These are phyloP conservation scores for Dioscorea dumetorum DNA, from an alignment of 106 monocot species.

Conservation along the genomic window DNA sequence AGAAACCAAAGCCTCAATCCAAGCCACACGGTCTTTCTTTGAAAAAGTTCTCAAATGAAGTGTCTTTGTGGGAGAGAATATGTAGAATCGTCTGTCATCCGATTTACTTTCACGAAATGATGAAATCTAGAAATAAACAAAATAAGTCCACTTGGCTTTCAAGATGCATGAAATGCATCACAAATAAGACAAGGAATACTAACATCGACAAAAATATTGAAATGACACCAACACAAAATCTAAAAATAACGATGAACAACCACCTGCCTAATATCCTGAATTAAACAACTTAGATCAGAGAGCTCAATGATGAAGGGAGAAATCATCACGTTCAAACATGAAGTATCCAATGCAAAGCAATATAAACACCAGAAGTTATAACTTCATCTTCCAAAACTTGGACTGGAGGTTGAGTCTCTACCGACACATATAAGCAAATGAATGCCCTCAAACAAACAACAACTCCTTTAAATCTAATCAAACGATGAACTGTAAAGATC, in stretches of 20 bases:
- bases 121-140: slow-evolving; percentile 34
- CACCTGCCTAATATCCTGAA: background rate
- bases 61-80: slow-evolving; percentile 83
- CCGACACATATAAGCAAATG: too few species aligned
- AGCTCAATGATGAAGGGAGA: background rate
- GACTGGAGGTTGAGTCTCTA: too few species aligned
- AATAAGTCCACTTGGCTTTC: background rate
- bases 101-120: slow-evolving; percentile 86
- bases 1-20: slow-evolving; percentile 81
- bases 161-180: background rate
- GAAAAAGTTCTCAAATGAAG: slow-evolving; percentile 73
- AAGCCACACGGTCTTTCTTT: slow-evolving; percentile 64
- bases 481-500: too few species aligned
- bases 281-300: background rate
- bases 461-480: too few species aligned
- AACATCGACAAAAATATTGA: too few species aligned
- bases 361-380: too few species aligned
- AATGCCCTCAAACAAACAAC: too few species aligned
- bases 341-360: too few species aligned
- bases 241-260: background rate
- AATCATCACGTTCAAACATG: background rate
- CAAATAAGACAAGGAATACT: background rate
- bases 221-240: background rate
- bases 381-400: too few species aligned
- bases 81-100: slow-evolving; percentile 72